Conservation (phyloP, 1,139 yeast genomes). For the Suhomyces chickasaworum region DNA sequence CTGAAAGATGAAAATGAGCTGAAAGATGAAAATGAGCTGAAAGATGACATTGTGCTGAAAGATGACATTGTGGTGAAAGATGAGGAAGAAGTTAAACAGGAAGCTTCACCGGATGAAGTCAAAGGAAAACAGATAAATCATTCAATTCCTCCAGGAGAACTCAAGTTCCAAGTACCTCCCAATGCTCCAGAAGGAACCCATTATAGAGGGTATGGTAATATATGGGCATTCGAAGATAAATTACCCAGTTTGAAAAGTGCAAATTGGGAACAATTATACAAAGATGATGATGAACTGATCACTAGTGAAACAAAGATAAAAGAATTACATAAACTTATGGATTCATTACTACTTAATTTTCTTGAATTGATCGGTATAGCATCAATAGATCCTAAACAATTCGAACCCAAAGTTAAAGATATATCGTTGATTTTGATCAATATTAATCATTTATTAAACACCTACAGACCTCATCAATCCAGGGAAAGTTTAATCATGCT, state of each 20-base stretch:
- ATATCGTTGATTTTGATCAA: conserved; percentile 75
- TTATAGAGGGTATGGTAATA: conserved; percentile 78
- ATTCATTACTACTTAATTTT: conserved; percentile 69
- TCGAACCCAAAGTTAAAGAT: conserved; percentile 67
- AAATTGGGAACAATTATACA: conserved; percentile 69
- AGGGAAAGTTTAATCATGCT: conserved; percentile 76
- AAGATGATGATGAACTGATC: conserved; percentile 46
- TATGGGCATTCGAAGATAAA: conserved; percentile 77
- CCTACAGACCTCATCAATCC: conserved; percentile 87
- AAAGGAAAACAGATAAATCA: background rate
- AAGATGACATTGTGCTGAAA: background rate
- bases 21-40: background rate
- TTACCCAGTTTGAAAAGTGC: conserved; percentile 66
- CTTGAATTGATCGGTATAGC: conserved; percentile 76
- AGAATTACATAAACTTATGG: conserved; percentile 69
- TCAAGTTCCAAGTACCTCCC: conserved; percentile 67
- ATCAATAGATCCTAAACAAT: conserved; percentile 66
- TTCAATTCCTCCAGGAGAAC: conserved; percentile 35
- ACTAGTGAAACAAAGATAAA: conserved; percentile 57
- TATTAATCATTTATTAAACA: conserved; percentile 80
- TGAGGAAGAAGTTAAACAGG: background rate
- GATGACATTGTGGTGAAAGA: conserved; percentile 7
- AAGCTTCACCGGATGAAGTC: background rate
- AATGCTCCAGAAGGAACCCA: conserved; percentile 57
- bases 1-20: background rate